phyloP scores from a whole-genome alignment of 1,284 basidiomycete species.

The Phylloboletellus chloephorus region DNA sequence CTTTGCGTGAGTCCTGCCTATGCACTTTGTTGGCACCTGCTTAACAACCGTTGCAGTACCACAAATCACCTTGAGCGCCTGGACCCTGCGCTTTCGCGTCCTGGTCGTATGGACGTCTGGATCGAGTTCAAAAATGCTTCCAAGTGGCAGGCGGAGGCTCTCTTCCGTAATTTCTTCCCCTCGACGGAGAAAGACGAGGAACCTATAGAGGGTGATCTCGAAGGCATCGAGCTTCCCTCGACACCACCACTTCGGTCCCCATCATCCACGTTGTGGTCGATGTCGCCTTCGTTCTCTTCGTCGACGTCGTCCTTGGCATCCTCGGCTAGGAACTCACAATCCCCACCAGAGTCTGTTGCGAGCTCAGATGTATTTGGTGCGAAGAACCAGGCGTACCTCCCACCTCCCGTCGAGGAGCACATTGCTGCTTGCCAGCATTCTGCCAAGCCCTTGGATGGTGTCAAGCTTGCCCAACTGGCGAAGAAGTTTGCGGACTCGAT shows the following conservation, averaged over 20 bases:
- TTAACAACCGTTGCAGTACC: constrained; percentile 40
- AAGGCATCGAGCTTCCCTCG: constrained; percentile 43
- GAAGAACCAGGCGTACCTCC: constrained; percentile 57
- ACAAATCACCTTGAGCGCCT: constrained; percentile 82
- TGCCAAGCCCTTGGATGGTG: constrained; percentile 57
- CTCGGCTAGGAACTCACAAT: constrained; percentile 25
- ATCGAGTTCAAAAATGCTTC: constrained; percentile 82
- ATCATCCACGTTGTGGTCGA: constrained; percentile 33
- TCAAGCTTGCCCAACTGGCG: constrained; percentile 58
- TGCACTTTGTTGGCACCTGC: background rate
- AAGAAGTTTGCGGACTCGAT: constrained; percentile 70
- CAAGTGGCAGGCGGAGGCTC: constrained; percentile 72
- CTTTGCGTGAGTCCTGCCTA: constrained; percentile 58
- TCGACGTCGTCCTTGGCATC: constrained; percentile 32
- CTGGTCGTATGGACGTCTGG: constrained; percentile 89
- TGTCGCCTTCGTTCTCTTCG: constrained; percentile 34
- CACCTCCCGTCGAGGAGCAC: constrained; percentile 58
- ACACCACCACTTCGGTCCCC: constrained; percentile 32
- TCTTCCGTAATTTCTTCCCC: constrained; percentile 86
- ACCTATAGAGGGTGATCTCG: constrained; percentile 46
- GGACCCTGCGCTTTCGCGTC: constrained; percentile 76
- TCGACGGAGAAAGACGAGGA: constrained; percentile 49
- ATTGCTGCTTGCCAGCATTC: constrained; percentile 53
- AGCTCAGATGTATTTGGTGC: constrained; percentile 43
- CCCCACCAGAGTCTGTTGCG: constrained; percentile 25